A percentile compares a stretch with the other conserved stretches of the same genome.
Evolutionary conservation across 2,329 filamentous ascomycete species (phyloP).

Genomic region (Microsporum canis): DNA sequence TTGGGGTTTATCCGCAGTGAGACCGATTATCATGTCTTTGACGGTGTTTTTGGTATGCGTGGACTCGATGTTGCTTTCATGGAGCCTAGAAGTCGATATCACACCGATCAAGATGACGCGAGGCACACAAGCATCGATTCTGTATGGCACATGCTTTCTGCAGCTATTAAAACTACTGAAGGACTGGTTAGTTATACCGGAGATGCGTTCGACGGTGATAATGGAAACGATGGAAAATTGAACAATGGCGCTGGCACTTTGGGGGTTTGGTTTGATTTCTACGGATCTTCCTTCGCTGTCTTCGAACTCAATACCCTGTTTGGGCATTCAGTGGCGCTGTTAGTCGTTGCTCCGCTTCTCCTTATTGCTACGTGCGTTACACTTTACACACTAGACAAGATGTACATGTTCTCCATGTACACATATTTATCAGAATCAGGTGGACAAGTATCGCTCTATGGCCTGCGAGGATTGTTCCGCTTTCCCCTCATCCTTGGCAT

Average conservation of each 20-base stretch:
- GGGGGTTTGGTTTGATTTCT: constrained; percentile 90
- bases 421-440: constrained; percentile 50
- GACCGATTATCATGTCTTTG: constrained; percentile 82
- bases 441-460: constrained; percentile 54
- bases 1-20: constrained; percentile 66
- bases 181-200: constrained; percentile 58
- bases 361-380: constrained; percentile 58
- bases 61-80: constrained; percentile 90
- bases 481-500: constrained; percentile 65
- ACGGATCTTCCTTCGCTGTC: constrained; percentile 66
- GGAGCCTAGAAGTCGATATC: constrained; percentile 73
- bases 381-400: constrained; percentile 62
- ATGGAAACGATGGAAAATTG: constrained; percentile 49
- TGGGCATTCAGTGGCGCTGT: constrained; percentile 70
- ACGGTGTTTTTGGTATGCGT: constrained; percentile 63
- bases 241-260: constrained; percentile 54
- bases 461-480: constrained; percentile 71
- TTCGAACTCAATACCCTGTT: constrained; percentile 75
- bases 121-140: constrained; percentile 56
- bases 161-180: constrained; percentile 62
- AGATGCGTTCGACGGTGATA: constrained; percentile 51
- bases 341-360: constrained; percentile 66
- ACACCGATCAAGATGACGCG: constrained; percentile 79
- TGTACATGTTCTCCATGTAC: constrained; percentile 71
- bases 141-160: constrained; percentile 92